These are phyloP conservation scores for Scalesia atractyloides DNA, from an alignment of 129 eudicot genomes.

Conservation along the genomic window DNA sequence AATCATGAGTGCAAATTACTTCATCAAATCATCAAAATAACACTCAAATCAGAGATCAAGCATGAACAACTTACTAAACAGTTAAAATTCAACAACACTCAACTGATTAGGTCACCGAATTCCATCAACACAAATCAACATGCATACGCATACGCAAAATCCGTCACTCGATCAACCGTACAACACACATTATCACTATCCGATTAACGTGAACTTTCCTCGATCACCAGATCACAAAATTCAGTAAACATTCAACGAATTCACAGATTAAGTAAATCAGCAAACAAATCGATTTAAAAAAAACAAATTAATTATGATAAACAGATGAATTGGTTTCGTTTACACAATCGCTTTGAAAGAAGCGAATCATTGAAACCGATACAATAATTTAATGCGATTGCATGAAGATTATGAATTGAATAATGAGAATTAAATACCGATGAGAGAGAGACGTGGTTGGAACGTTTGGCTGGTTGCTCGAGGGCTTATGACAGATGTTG, in stretches of 20 bases:
- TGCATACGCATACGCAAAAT: too few relatives aligned
- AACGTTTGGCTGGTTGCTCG: background rate
- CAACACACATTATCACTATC: too few relatives aligned
- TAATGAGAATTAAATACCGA: constrained; percentile 25
- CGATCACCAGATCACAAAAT: constrained; percentile 19
- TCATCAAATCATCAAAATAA: background rate
- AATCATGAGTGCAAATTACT: too few relatives aligned
- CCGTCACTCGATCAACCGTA: too few relatives aligned
- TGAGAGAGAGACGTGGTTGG: constrained; percentile 20
- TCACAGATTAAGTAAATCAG: too few relatives aligned
- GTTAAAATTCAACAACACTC: constrained; percentile 19
- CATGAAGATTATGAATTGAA: constrained; percentile 22
- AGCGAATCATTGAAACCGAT: background rate
- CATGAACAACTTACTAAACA: constrained; percentile 22
- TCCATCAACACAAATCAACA: constrained; percentile 3
- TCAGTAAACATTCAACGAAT: background rate
- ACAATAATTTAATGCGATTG: constrained; percentile 23
- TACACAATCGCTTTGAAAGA: background rate
- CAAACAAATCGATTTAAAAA: too few relatives aligned
- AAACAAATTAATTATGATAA: too few relatives aligned
- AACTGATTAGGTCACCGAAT: constrained; percentile 16
- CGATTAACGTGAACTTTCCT: background rate
- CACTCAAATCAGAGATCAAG: constrained; percentile 3
- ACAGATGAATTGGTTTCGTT: background rate
- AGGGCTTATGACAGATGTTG: constrained; percentile 22